Evolutionary conservation across 139 green algal species (phyloP), one percentile per base, ranked within the genome.

Genomic region (Dunaliella primolecta): DNA sequence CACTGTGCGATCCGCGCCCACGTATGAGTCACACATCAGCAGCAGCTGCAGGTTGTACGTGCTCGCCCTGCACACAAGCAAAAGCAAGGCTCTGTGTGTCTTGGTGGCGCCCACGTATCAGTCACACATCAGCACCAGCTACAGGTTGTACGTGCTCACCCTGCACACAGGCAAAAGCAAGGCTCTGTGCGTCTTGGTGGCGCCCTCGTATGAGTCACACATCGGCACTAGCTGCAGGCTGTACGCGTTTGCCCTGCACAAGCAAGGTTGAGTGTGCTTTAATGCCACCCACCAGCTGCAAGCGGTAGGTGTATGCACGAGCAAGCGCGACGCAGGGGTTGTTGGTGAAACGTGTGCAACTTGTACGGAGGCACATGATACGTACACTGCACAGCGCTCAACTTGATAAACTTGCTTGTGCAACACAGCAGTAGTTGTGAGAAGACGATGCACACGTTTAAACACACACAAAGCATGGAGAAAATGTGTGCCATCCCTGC

Each of bases 171-270:
- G 46, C 32, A 25, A 46, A 78, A 29, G 3, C 72, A 21, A 24
- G 32, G 23, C 56, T 20, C 23, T 74, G 56, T 74, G 20, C 21
- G 21, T 74, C 20, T 74, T 74, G 21, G n/a, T n/a, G n/a, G 80
- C 90, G 76, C 96, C 96, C 35, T 98, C 89, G 92, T 96, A 98
- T 21, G 84, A 92, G 81, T 98, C 94, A 36, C 87, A 93, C 88
- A 98, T 92, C 81, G 89, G 84, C 32, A 91, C 78, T 80, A 98
- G 78, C 74, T 89, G 87, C 78, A 97, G 85, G 80, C 94, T 89
- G 75, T 95, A 93, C 75, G 91, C 95, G 76, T 91, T 94, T 76
- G 93, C 84, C 36, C 88, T 89, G 85, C 30, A 24, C 1, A 78
- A 29, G 3, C 72, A 21, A 24, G 32, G 23, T 23, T 20, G 20